Conservation (phyloP, 352 stramenopile genomes). For the Globisporangium okanoganense region DNA sequence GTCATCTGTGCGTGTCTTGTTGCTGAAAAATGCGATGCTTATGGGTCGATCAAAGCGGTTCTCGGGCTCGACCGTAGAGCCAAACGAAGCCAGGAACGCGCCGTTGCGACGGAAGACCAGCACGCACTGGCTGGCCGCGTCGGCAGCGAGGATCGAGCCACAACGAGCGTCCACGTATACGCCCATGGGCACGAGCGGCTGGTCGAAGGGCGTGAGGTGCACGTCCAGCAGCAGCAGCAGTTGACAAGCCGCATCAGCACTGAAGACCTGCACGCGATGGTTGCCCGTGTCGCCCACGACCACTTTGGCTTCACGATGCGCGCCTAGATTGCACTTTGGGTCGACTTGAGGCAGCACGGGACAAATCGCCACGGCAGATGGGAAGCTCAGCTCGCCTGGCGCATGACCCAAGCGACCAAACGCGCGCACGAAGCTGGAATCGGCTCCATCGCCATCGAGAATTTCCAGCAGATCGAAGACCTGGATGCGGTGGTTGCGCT, state of each 20-base stretch:
- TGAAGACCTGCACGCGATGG: slow-evolving; percentile 50
- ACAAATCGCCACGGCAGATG: slow-evolving; percentile 37
- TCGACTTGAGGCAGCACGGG: slow-evolving; percentile 22
- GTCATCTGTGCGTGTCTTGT: not conserved
- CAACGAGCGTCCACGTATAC: slow-evolving; percentile 45
- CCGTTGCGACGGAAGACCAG: slow-evolving; percentile 44
- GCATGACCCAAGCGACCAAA: slow-evolving; percentile 32
- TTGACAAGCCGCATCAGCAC: slow-evolving; percentile 13
- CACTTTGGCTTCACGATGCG: slow-evolving; percentile 42
- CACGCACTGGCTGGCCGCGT: slow-evolving; percentile 40
- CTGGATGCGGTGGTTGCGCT: slow-evolving; percentile 68
- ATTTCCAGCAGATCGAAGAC: slow-evolving; percentile 35
- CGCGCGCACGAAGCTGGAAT: slow-evolving; percentile 15
- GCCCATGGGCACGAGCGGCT: slow-evolving; percentile 31
- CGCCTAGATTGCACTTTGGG: slow-evolving; percentile 46
- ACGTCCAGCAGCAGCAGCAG: slow-evolving; percentile 31
- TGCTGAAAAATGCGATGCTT: slow-evolving; percentile 15
- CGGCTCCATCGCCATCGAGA: not conserved
- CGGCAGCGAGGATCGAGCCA: slow-evolving; percentile 42
- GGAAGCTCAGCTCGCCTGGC: slow-evolving; percentile 47
- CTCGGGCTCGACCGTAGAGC: slow-evolving; percentile 35
- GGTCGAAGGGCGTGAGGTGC: slow-evolving; percentile 39
- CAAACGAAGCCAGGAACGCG: slow-evolving; percentile 42
- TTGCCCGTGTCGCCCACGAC: slow-evolving; percentile 51
- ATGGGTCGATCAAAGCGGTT: slow-evolving; percentile 41